Evolutionary conservation across 73 alveolate genomes (phyloP).

Genomic region (Tetrahymena malaccensis): DNA sequence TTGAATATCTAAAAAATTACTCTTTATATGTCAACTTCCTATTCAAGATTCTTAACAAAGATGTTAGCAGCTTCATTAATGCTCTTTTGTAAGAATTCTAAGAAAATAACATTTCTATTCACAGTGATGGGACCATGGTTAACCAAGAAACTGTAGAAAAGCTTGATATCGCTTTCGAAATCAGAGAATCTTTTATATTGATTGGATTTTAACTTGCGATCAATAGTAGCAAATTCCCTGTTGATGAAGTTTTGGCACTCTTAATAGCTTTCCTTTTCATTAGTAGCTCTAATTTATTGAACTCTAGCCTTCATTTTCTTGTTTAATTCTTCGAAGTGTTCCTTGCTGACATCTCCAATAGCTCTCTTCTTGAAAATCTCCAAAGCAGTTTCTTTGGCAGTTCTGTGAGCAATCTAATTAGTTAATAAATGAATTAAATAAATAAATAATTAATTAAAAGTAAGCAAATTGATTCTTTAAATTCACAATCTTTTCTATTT

Average conservation of each 20-base stretch:
- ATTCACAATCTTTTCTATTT: too few species aligned
- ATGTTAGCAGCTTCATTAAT: slow-evolving; percentile 64
- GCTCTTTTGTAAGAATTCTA: slow-evolving; percentile 56
- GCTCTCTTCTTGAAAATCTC: slow-evolving; percentile 54
- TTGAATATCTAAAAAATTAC: background rate
- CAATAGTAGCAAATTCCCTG: slow-evolving; percentile 55
- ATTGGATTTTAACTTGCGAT: slow-evolving; percentile 57
- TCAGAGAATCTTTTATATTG: slow-evolving; percentile 65
- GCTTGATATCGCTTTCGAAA: slow-evolving; percentile 58
- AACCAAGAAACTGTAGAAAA: slow-evolving; percentile 57
- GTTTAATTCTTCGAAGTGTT: slow-evolving; percentile 46
- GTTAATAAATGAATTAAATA: too few species aligned
- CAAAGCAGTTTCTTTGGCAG: slow-evolving; percentile 58
- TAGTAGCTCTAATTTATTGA: slow-evolving; percentile 47
- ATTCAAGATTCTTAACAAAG: slow-evolving; percentile 46
- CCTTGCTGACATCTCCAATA: slow-evolving; percentile 66
- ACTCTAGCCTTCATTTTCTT: slow-evolving; percentile 50
- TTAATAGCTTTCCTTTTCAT: slow-evolving; percentile 62
- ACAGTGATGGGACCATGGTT: slow-evolving; percentile 81
- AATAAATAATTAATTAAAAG: too few species aligned
- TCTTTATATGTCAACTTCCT: slow-evolving; percentile 53
- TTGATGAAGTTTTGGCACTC: slow-evolving; percentile 50
- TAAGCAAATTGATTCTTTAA: too few species aligned
- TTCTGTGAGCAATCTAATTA: slow-evolving; percentile 22
- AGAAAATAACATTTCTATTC: slow-evolving; percentile 52